phyloP scores from a whole-genome alignment of 1,284 basidiomycete genomes.

The Moesziomyces globuligerus region DNA sequence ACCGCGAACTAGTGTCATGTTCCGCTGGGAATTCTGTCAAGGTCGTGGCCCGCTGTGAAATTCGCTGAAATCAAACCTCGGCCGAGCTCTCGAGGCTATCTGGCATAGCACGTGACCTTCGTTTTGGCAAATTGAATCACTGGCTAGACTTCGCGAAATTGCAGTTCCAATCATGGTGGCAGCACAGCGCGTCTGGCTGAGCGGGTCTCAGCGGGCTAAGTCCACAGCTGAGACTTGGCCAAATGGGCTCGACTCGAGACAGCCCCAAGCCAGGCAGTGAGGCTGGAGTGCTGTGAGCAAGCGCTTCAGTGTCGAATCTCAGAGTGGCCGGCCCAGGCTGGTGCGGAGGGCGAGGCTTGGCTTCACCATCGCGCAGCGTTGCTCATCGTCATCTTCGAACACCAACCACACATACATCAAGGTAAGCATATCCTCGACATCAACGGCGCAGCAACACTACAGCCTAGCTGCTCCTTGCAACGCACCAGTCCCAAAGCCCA shows the following conservation, averaged over 20 bases:
- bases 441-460: conserved; percentile 6
- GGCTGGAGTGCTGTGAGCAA: neutral
- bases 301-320: too few species aligned
- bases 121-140: too few species aligned
- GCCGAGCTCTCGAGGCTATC: conserved; percentile 2
- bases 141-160: neutral
- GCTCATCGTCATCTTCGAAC: conserved; percentile 32
- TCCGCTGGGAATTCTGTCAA: too few species aligned
- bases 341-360: neutral
- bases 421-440: conserved; percentile 34
- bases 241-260: too few species aligned
- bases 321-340: conserved; percentile 3
- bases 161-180: conserved; percentile 7
- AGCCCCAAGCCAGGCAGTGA: too few species aligned
- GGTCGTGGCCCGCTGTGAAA: too few species aligned
- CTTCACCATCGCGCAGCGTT: conserved; percentile 17
- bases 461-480: conserved; percentile 2
- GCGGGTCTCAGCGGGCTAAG: too few species aligned
- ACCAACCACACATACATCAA: conserved; percentile 48
- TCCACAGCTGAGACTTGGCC: too few species aligned
- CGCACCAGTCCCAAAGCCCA: neutral
- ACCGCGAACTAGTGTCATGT: too few species aligned
- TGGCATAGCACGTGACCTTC: conserved; percentile 3
- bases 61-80: conserved; percentile 1
- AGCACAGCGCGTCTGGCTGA: conserved; percentile 8